Evolutionary conservation across 2,329 filamentous ascomycete species (phyloP).

Genomic region (Botryotinia convoluta): DNA sequence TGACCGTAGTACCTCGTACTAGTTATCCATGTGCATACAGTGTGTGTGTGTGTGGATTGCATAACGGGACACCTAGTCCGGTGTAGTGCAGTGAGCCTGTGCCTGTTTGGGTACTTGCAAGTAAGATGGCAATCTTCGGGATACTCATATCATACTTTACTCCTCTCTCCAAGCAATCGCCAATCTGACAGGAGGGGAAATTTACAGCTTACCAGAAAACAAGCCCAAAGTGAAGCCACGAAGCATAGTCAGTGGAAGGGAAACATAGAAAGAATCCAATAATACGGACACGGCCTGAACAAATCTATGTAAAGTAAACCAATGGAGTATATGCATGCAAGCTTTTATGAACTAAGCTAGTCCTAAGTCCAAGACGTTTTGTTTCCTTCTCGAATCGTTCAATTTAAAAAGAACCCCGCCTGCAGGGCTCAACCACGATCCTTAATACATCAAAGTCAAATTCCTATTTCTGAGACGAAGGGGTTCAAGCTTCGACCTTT

Average conservation of each 20-base stretch:
- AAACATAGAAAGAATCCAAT: background rate
- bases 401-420: background rate
- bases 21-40: constrained; percentile 3
- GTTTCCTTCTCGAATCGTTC: background rate
- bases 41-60: background rate
- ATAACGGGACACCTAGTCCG: background rate
- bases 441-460: background rate
- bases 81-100: constrained; percentile 1
- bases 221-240: background rate
- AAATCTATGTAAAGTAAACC: background rate
- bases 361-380: background rate
- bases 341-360: background rate
- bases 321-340: background rate
- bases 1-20: background rate
- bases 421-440: background rate
- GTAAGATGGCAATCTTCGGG: background rate
- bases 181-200: constrained; percentile 11
- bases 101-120: background rate
- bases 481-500: background rate
- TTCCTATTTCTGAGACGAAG: background rate
- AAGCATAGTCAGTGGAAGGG: background rate
- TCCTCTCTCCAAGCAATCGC: constrained; percentile 1
- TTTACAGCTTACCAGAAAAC: background rate
- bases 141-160: background rate
- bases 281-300: background rate